Base-by-base conservation (phyloP, 176 grass and related monocot species). In the Lolium perenne region DNA sequence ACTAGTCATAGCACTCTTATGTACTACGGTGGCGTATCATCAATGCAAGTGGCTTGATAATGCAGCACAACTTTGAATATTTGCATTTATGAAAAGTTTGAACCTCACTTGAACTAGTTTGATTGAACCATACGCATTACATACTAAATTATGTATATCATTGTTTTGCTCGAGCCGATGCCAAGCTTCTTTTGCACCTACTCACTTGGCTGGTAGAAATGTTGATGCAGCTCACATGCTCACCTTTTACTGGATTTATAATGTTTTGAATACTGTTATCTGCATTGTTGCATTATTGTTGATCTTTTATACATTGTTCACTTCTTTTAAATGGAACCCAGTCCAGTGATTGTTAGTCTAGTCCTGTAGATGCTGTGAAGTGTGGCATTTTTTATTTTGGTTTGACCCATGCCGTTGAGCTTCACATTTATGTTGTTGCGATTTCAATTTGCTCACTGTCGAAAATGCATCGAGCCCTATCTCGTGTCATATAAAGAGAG, bases 161-260 rank as follows among this genome's bases (percentile, higher is more conserved):
- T 58, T 22, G 40, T 46, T 46, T 71, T 40, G 53, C 75, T 63
- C n/a, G 2, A 25, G 57, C 38, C 13, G 41, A 45, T 7, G 21
- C 38, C 57, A 63, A 79, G 57, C 57, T 63, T 62, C 38, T 79
- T 79, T 61, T 62, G 35, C 38, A 62, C 74, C 8, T 57, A 77
- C 35, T 45, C 57, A 62, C 35, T 1, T 5, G n/a, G 38, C 55
- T 62, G 40, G 56, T 79, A 62, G 38, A 63, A 63, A 62, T 79
- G 22, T 25, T 79, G 57, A 57, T 8, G 11, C 55, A 60, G 21
- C 21, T 62, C 22, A 14, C 18, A 46, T 79, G n/a, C n/a, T 38
- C 38, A 26, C 21, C 20, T 63, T 79, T 62, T 63, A 38, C 20
- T 79, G 77, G 11, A 61, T 61, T 20, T 79, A 40, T 61, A 45